A percentile compares a stretch with the other conserved stretches of the same genome.
phyloP scores from a whole-genome alignment of 2,329 filamentous ascomycete genomes.

The Trichophyton verrucosum region DNA sequence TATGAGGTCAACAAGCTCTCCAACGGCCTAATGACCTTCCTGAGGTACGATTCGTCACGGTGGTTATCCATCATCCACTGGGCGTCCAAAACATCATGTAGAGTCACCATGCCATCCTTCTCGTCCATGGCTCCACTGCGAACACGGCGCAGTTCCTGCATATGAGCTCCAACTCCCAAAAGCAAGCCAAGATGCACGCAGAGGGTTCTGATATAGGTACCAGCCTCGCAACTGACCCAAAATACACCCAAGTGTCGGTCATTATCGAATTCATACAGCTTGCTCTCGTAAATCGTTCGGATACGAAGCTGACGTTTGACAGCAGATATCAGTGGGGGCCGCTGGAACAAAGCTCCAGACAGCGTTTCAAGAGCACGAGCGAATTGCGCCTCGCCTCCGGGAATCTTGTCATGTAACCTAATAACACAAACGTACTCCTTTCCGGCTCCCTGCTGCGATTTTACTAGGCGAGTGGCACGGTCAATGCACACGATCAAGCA shows the following conservation, averaged over 20 bases:
- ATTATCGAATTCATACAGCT: constrained; percentile 94
- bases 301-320: constrained; percentile 98
- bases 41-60: constrained; percentile 82
- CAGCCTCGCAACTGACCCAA: constrained; percentile 98
- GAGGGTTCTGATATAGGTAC: constrained; percentile 96
- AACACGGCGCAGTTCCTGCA: constrained; percentile 95
- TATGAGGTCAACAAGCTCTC: constrained; percentile 86
- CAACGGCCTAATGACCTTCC: constrained; percentile 79
- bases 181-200: constrained; percentile 81
- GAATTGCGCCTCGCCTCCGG: constrained; percentile 85
- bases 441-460: constrained; percentile 96
- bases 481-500: constrained; percentile 93
- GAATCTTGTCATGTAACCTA: constrained; percentile 86
- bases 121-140: constrained; percentile 92
- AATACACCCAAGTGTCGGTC: constrained; percentile 94
- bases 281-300: constrained; percentile 94
- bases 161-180: constrained; percentile 80
- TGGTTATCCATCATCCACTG: constrained; percentile 96
- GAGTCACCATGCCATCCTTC: constrained; percentile 73
- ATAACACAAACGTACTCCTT: constrained; percentile 98
- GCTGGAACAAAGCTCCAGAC: constrained; percentile 93
- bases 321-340: constrained; percentile 90
- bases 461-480: constrained; percentile 91
- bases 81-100: constrained; percentile 90
- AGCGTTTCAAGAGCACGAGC: constrained; percentile 87